Evolutionary conservation across 2,329 filamentous ascomycete genomes (phyloP), one percentile per base, ranked within the genome.

Genomic region (Macrophomina phaseolina): DNA sequence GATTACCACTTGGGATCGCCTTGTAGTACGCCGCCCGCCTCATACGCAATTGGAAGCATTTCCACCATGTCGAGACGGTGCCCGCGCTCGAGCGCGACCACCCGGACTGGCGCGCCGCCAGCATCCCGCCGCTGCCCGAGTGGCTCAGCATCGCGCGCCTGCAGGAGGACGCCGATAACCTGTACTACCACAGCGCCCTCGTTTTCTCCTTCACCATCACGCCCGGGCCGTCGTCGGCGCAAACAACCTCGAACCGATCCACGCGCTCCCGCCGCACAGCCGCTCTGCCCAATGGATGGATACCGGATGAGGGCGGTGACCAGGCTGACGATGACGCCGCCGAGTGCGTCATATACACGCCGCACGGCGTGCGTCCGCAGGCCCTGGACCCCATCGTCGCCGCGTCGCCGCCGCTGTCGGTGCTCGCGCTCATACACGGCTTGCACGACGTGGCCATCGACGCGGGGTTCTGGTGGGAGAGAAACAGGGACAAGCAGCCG

Each of bases 131-230:
- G 1, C 74, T 91, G 2, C 88, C 88, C 2, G 73, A 81, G 0
- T 91, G 87, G 88, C 72, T 91, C n/a, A 83, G 84, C 34, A 85
- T 91, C 61, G 83, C 84, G 5, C 82, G 87, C 3, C 79, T 91
- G 4, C 80, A 42, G 38, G 36, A 65, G 28, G 28, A 38, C 34
- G 2, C 14, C 30, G 86, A 89, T 70, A 77, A 85, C 3, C 78
- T 90, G 0, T 86, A 87, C 74, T 89, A 87, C 72, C 89, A 78
- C 69, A 85, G 85, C 0, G 88, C 88, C 1, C 74, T 91, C 28
- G 77, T 90, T 70, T 79, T 91, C 61, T 81, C 82, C 1, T 90
- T 90, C 69, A 77, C 78, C 3, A 75, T 75, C 3, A 23, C 51
- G 5, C 73, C 74, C 56, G 74, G 71, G 1, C 9, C 51, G 28